Evolutionary conservation across 352 stramenopile genomes (phyloP).

Genomic region (Pythium aquatile): DNA sequence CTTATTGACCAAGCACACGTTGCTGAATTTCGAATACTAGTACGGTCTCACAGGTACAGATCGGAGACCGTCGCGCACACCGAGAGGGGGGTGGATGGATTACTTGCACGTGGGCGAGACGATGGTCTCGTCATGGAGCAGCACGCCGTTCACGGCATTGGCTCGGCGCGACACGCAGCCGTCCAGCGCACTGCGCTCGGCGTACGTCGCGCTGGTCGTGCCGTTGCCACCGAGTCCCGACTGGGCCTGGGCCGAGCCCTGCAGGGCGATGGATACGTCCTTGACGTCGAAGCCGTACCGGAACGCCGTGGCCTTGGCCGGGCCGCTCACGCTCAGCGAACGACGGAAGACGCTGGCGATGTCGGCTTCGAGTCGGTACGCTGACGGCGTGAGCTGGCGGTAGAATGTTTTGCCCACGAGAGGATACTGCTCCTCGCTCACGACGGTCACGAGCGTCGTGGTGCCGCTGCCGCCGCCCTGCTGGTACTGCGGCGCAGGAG

Average conservation of each 20-base stretch:
- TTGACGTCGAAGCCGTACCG: slow-evolving; percentile 28
- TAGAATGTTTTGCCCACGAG: slow-evolving; percentile 48
- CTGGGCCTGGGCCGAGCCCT: slow-evolving; percentile 32
- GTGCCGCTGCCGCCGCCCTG: slow-evolving; percentile 4
- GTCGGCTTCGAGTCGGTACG: slow-evolving; percentile 44
- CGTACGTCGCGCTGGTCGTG: slow-evolving; percentile 28
- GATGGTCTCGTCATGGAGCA: slow-evolving; percentile 27
- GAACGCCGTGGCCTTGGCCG: slow-evolving; percentile 19
- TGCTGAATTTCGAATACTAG: no score
- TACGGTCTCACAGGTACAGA: neutral
- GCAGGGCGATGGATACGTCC: slow-evolving; percentile 32
- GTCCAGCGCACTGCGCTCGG: slow-evolving; percentile 20
- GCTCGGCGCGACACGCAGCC: slow-evolving; percentile 39
- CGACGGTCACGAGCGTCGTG: slow-evolving; percentile 24
- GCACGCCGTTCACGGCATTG: slow-evolving; percentile 16
- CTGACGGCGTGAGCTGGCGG: slow-evolving; percentile 29
- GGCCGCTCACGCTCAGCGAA: slow-evolving; percentile 12
- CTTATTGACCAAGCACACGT: no score
- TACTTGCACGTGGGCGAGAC: neutral
- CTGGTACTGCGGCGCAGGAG: slow-evolving; percentile 8
- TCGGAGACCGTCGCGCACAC: neutral
- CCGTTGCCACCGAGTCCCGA: slow-evolving; percentile 41
- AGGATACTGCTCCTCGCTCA: slow-evolving; percentile 49
- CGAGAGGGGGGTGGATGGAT: no score
- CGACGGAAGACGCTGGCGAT: slow-evolving; percentile 47